Percentiles rank a stretch among this genome's conserved stretches.
Evolutionary conservation across 2,329 filamentous ascomycete species (phyloP).

Genomic region (Penicillium sclerotigenum): DNA sequence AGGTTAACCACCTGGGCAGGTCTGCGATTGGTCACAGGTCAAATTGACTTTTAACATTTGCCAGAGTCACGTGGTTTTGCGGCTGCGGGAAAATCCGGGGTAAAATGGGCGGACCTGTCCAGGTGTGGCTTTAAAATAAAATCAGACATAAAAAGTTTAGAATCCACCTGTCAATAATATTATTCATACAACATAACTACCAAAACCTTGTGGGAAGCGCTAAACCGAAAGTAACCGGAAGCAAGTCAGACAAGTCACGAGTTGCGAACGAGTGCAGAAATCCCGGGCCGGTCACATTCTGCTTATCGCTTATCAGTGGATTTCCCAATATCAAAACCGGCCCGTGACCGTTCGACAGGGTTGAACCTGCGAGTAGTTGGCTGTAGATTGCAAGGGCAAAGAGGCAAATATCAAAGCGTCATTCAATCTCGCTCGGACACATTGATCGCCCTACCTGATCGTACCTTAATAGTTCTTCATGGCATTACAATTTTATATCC

Average conservation of each 20-base stretch:
- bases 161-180: no score
- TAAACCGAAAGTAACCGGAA: background rate
- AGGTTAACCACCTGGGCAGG: no score
- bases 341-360: slow-evolving; percentile 1
- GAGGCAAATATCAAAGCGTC: background rate
- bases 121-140: background rate
- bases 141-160: background rate
- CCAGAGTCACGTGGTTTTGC: background rate
- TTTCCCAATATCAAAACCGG: slow-evolving; percentile 10
- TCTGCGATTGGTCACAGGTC: background rate
- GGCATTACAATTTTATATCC: background rate
- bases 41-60: background rate
- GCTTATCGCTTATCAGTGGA: slow-evolving; percentile 9
- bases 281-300: slow-evolving; percentile 14
- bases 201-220: no score
- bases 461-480: background rate
- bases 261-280: background rate
- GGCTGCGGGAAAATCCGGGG: slow-evolving; percentile 3
- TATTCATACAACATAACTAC: no score
- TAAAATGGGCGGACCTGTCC: background rate
- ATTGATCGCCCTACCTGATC: background rate
- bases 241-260: no score
- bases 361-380: background rate
- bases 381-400: background rate
- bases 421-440: background rate